phyloP scores from a whole-genome alignment of 805 yeast genomes.

The Ogataea thermomethanolica region DNA sequence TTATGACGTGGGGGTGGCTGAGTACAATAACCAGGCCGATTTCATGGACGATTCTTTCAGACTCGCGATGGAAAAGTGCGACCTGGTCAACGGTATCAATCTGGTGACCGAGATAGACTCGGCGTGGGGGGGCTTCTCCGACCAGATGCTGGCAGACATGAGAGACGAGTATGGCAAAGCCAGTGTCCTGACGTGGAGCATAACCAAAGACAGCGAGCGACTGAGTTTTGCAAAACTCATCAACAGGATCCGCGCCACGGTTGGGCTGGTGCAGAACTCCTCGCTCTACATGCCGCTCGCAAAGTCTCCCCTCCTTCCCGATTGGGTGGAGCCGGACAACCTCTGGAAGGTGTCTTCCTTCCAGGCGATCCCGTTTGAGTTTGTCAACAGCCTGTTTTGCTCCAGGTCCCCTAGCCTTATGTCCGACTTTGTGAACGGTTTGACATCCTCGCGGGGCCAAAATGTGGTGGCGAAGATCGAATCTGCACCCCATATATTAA shows the following conservation, averaged over 20 bases:
- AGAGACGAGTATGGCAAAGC: conserved; percentile 67
- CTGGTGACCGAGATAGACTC: conserved; percentile 66
- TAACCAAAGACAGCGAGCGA: conserved; percentile 9
- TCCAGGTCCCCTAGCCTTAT: conserved; percentile 35
- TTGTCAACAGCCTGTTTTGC: conserved; percentile 39
- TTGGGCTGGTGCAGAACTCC: conserved; percentile 45
- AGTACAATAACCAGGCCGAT: conserved; percentile 48
- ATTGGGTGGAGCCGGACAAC: conserved; percentile 25
- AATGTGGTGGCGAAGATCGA: conserved; percentile 17
- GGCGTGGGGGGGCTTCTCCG: conserved; percentile 81
- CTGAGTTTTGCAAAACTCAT: conserved; percentile 19
- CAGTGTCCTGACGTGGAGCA: conserved; percentile 46
- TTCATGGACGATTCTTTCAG: conserved; percentile 60
- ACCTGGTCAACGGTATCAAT: conserved; percentile 68
- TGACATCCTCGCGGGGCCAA: conserved; percentile 42
- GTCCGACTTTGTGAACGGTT: conserved; percentile 40
- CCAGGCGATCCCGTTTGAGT: conserved; percentile 42
- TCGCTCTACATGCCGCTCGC: conserved; percentile 56
- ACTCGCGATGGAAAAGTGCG: conserved; percentile 67
- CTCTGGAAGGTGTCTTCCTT: conserved; percentile 44
- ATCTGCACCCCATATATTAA: conserved; percentile 6
- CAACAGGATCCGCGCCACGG: conserved; percentile 44
- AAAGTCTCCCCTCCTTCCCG: conserved; percentile 24
- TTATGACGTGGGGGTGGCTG: conserved; percentile 57
- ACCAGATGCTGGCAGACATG: conserved; percentile 47